phyloP scores from a whole-genome alignment of 1,139 yeast genomes.

The Kodamaea sp. region DNA sequence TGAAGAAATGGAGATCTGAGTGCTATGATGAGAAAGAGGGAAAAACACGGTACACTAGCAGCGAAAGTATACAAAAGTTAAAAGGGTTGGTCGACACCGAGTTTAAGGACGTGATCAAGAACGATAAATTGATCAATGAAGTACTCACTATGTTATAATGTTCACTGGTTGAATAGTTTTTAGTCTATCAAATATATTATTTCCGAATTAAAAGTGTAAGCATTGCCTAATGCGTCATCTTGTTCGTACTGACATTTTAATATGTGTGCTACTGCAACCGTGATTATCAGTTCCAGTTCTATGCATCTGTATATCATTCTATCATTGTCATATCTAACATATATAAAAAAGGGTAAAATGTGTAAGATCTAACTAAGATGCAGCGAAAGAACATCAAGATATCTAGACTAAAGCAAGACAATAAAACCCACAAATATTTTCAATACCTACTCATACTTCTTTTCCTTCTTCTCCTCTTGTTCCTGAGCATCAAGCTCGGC shows the following conservation, averaged over 20 bases:
- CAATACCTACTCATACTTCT: too few relatives aligned
- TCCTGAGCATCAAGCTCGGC: conserved; percentile 12
- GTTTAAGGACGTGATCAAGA: conserved; percentile 21
- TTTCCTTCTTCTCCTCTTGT: background rate
- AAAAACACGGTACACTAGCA: conserved; percentile 28
- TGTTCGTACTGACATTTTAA: too few relatives aligned
- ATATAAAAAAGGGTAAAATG: background rate
- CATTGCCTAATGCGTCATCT: too few relatives aligned
- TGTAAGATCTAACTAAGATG: too few relatives aligned
- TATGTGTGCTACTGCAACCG: too few relatives aligned
- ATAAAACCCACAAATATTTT: too few relatives aligned
- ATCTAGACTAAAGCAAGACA: too few relatives aligned
- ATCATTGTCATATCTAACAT: background rate
- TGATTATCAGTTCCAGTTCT: too few relatives aligned
- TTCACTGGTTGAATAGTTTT: background rate
- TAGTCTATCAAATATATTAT: background rate
- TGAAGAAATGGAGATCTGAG: conserved; percentile 61
- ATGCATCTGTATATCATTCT: background rate
- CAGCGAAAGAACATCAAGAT: too few relatives aligned
- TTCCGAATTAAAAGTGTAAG: background rate
- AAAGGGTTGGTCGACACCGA: conserved; percentile 32
- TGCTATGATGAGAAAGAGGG: conserved; percentile 43
- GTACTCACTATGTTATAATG: conserved; percentile 34
- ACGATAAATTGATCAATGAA: conserved; percentile 45
- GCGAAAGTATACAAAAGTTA: conserved; percentile 41